Conservation (phyloP, 2,329 filamentous ascomycete genomes). For the Arthrocladium fulminans region DNA sequence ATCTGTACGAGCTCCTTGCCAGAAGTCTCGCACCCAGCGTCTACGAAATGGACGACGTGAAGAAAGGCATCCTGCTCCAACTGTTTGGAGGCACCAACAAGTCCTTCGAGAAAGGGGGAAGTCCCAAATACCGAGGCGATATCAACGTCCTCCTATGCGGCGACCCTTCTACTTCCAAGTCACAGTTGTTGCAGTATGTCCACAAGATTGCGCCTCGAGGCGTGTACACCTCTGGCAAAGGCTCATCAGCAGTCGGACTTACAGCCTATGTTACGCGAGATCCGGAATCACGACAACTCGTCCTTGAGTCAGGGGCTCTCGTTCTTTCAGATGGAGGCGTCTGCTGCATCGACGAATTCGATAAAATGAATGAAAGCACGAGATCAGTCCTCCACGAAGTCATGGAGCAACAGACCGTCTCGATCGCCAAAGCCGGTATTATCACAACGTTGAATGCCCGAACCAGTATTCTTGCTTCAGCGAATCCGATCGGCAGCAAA, state of each 20-base stretch:
- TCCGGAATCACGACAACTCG: conserved; percentile 62
- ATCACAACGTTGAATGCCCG: conserved; percentile 87
- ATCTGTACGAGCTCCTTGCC: conserved; percentile 87
- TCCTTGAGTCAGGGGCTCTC: conserved; percentile 65
- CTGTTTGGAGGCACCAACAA: conserved; percentile 98
- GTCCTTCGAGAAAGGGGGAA: conserved; percentile 91
- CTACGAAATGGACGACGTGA: conserved; percentile 97
- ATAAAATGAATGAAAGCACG: conserved; percentile 70
- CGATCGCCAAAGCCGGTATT: conserved; percentile 68
- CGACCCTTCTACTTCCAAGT: conserved; percentile 94
- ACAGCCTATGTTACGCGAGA: conserved; percentile 71
- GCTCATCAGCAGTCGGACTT: conserved; percentile 65
- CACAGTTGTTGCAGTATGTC: conserved; percentile 85
- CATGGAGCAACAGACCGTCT: conserved; percentile 73
- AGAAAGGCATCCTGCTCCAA: conserved; percentile 94
- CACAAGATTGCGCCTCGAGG: conserved; percentile 94
- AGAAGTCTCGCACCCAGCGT: conserved; percentile 89
- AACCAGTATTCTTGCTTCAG: conserved; percentile 90
- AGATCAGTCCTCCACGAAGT: conserved; percentile 69
- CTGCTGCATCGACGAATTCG: conserved; percentile 72
- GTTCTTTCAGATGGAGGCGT: conserved; percentile 67
- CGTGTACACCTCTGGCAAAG: conserved; percentile 68
- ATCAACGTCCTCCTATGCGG: conserved; percentile 96
- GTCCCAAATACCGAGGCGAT: conserved; percentile 89
- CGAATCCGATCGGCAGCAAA: conserved; percentile 94